phyloP scores from a whole-genome alignment of 768 basidiomycete species.

The Cubamyces lactineus region DNA sequence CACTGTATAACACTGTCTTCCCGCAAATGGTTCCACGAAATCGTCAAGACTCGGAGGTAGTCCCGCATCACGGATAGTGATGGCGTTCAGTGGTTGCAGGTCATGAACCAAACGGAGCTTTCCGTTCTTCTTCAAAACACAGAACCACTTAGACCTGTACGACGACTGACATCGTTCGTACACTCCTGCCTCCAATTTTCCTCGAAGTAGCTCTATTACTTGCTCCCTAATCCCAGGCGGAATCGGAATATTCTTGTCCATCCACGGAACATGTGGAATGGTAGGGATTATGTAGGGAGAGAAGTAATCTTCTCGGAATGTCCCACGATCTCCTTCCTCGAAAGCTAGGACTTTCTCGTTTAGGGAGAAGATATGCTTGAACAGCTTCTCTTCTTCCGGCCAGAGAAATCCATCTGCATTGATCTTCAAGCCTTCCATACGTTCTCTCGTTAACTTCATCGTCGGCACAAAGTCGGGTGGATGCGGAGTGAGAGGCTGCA shows the following conservation, averaged over 20 bases:
- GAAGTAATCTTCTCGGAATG: constrained; percentile 32
- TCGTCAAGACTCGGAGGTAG: constrained; percentile 39
- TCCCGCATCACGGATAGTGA: constrained; percentile 43
- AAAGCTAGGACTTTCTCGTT: constrained; percentile 29
- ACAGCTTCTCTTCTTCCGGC: constrained; percentile 36
- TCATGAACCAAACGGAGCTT: constrained; percentile 40
- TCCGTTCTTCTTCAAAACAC: constrained; percentile 41
- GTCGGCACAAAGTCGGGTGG: constrained; percentile 5
- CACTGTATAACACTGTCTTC: constrained; percentile 17
- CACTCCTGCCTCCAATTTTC: no score
- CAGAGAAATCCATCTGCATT: constrained; percentile 34
- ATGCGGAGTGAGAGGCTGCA: constrained; percentile 34
- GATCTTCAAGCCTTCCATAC: constrained; percentile 28
- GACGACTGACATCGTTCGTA: constrained; percentile 28
- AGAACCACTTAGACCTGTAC: constrained; percentile 44
- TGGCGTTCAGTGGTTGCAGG: constrained; percentile 42
- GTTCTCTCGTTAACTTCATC: constrained; percentile 29
- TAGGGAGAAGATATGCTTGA: constrained; percentile 20
- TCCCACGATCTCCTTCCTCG: constrained; percentile 28
- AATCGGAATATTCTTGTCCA: constrained; percentile 39
- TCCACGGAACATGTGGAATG: constrained; percentile 40
- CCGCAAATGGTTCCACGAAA: constrained; percentile 32
- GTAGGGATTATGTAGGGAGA: constrained; percentile 36
- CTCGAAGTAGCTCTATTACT: no score
- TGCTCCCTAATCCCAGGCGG: constrained; percentile 36